These are phyloP conservation scores for Mycena vulgaris DNA, from an alignment of 768 basidiomycete species.

Conservation along the genomic window DNA sequence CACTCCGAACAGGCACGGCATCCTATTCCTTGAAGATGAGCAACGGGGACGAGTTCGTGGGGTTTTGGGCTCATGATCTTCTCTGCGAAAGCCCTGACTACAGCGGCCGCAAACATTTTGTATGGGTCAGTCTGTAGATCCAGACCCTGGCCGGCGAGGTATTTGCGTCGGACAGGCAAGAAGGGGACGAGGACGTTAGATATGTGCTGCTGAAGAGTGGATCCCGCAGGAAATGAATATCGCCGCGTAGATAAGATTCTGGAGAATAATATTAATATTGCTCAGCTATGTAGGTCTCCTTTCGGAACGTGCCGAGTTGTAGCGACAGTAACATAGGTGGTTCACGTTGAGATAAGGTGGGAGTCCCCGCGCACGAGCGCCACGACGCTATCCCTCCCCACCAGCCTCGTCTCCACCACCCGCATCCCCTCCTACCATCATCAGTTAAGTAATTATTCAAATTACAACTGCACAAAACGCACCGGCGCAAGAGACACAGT, in stretches of 20 bases:
- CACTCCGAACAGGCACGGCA: slow-evolving; percentile 31
- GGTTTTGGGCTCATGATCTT: slow-evolving; percentile 34
- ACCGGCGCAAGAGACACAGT: not conserved
- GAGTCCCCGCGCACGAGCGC: too few relatives aligned
- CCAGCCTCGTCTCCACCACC: slow-evolving; percentile 25
- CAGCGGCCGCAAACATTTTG: slow-evolving; percentile 31
- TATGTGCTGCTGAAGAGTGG: slow-evolving; percentile 21
- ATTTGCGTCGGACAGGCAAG: slow-evolving; percentile 24
- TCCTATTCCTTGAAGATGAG: slow-evolving; percentile 17
- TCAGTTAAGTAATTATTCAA: not conserved
- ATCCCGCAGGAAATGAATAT: too few relatives aligned
- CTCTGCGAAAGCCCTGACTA: slow-evolving; percentile 30
- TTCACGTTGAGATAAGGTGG: too few relatives aligned
- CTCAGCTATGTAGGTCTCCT: too few relatives aligned
- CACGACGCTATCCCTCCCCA: slow-evolving; percentile 31
- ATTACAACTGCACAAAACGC: not conserved
- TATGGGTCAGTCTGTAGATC: slow-evolving; percentile 29
- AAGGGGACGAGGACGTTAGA: slow-evolving; percentile 32
- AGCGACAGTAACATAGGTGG: too few relatives aligned
- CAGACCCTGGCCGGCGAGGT: not conserved
- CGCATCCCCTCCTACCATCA: not conserved
- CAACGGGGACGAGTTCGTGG: slow-evolving; percentile 10
- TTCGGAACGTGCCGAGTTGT: too few relatives aligned
- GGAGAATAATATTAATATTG: too few relatives aligned
- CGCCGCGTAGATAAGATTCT: too few relatives aligned